phyloP scores from a whole-genome alignment of 2,329 filamentous ascomycete species.

The Metarhizium guizhouense region DNA sequence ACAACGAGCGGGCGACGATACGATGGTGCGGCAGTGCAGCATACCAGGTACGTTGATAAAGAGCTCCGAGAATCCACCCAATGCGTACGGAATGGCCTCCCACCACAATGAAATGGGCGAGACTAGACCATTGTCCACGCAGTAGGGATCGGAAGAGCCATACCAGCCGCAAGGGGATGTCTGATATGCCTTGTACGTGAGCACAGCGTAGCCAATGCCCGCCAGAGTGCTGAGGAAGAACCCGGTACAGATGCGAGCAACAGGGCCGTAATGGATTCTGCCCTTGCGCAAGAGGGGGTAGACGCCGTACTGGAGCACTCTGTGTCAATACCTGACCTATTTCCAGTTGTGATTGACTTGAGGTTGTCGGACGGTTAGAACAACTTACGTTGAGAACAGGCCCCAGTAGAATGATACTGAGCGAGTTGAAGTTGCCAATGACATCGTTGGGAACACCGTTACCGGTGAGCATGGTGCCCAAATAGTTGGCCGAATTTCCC shows the following conservation, averaged over 20 bases:
- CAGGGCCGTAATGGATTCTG: conserved; percentile 47
- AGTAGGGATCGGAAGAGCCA: conserved; percentile 13
- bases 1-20: too few species aligned
- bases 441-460: conserved; percentile 52
- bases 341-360: too few species aligned
- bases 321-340: too few species aligned
- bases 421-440: conserved; percentile 48
- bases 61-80: conserved; percentile 20
- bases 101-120: conserved; percentile 17
- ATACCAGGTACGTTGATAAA: conserved; percentile 18
- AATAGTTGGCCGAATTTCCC: conserved; percentile 25
- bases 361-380: too few species aligned
- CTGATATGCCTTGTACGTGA: conserved; percentile 52
- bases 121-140: conserved; percentile 14
- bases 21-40: not conserved
- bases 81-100: conserved; percentile 14
- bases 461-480: conserved; percentile 33
- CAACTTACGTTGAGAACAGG: conserved; percentile 16
- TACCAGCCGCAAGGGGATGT: conserved; percentile 35
- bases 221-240: conserved; percentile 40
- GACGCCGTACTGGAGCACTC: conserved; percentile 20
- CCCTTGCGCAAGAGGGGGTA: conserved; percentile 46
- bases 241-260: conserved; percentile 47
- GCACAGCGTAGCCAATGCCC: conserved; percentile 46
- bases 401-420: conserved; percentile 45